Evolutionary conservation across 2,329 filamentous ascomycete genomes (phyloP).

Genomic region (Chaetomiaceae sp.): DNA sequence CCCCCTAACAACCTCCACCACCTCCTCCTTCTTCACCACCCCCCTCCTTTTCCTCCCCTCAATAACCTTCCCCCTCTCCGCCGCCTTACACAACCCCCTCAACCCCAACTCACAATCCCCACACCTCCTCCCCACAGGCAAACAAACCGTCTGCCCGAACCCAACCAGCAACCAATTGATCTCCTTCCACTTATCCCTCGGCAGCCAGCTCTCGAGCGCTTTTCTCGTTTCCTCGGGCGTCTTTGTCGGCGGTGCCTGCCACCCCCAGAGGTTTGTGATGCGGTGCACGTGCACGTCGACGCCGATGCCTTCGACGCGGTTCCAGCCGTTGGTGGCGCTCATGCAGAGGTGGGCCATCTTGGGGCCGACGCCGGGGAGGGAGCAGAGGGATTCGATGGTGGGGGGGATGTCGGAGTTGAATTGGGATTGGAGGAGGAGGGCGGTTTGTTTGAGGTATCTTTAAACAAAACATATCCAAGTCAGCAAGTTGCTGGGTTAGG

Average conservation of each 20-base stretch:
- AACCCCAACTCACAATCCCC: slow-evolving; percentile 80
- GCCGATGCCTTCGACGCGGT: slow-evolving; percentile 68
- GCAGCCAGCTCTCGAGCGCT: slow-evolving; percentile 76
- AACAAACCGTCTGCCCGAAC: slow-evolving; percentile 79
- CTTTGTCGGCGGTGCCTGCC: slow-evolving; percentile 65
- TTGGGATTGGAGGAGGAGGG: slow-evolving; percentile 65
- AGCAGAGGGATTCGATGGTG: slow-evolving; percentile 68
- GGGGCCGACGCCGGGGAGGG: slow-evolving; percentile 81
- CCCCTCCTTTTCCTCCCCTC: slow-evolving; percentile 46
- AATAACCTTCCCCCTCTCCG: slow-evolving; percentile 60
- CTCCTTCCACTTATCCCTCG: slow-evolving; percentile 80
- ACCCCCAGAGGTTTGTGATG: slow-evolving; percentile 91
- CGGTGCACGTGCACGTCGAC: slow-evolving; percentile 95
- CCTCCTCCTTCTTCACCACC: slow-evolving; percentile 17
- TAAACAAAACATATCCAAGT: background rate
- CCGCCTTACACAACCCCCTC: slow-evolving; percentile 69
- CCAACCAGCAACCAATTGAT: slow-evolving; percentile 89
- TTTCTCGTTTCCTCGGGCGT: slow-evolving; percentile 77
- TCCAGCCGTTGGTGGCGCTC: slow-evolving; percentile 61
- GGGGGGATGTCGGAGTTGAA: slow-evolving; percentile 74
- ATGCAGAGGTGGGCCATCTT: slow-evolving; percentile 94
- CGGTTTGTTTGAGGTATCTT: slow-evolving; percentile 66
- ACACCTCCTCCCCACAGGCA: slow-evolving; percentile 74
- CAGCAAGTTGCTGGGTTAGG: background rate
- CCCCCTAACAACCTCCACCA: slow-evolving; percentile 28